A percentile compares a stretch with the other conserved stretches of the same genome.
Conservation (phyloP, 2,329 filamentous ascomycete genomes). For the Ophiocordyceps robertsii region DNA sequence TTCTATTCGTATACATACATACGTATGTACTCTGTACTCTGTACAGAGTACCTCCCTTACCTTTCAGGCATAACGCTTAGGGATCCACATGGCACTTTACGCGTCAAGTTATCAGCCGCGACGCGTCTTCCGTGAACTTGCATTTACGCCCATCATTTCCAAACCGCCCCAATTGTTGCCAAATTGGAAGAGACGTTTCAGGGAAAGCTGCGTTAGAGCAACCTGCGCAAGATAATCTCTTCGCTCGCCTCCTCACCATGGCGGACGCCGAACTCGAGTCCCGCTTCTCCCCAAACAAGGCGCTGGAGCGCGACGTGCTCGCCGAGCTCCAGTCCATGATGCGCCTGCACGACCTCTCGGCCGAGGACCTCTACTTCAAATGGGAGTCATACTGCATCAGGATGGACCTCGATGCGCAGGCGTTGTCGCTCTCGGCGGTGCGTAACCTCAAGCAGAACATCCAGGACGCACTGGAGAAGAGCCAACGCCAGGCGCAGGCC, state of each 20-base stretch:
- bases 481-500: conserved; percentile 48
- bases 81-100: background rate
- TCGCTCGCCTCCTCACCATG: conserved; percentile 14
- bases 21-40: too few species aligned
- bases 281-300: conserved; percentile 22
- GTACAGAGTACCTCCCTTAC: too few species aligned
- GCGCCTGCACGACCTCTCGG: conserved; percentile 64
- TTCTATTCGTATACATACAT: too few species aligned
- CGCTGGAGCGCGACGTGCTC: conserved; percentile 64
- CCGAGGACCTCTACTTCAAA: conserved; percentile 91
- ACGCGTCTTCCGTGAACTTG: background rate
- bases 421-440: conserved; percentile 53
- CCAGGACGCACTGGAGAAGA: conserved; percentile 71
- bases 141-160: background rate
- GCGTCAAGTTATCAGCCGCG: background rate
- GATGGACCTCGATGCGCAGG: conserved; percentile 69
- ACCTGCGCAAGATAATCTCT: background rate
- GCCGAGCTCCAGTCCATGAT: conserved; percentile 76
- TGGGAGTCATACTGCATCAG: conserved; percentile 98
- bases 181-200: background rate
- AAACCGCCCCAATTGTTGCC: background rate
- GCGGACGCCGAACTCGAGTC: conserved; percentile 20
- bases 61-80: too few species aligned
- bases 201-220: background rate
- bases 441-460: conserved; percentile 76